Percentiles rank a stretch among this genome's conserved stretches.
phyloP scores from a whole-genome alignment of 345 rosid genomes.

The Turritis glabra region DNA sequence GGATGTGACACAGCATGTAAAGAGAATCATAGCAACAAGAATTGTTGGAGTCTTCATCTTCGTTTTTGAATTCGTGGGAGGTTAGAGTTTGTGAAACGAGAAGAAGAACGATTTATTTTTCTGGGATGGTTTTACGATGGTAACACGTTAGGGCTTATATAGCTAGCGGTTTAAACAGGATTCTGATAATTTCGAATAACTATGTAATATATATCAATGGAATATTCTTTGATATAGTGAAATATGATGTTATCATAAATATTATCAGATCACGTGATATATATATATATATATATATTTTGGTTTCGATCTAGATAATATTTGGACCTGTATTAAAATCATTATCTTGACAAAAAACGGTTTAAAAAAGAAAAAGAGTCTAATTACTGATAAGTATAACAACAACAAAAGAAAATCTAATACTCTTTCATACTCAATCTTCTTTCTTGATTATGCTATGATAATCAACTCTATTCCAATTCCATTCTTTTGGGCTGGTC shows the following conservation, averaged over 20 bases:
- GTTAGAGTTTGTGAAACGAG: not conserved
- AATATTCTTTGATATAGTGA: not conserved
- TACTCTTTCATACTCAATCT: too few relatives aligned
- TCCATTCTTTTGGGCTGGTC: not conserved
- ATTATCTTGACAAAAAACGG: not conserved
- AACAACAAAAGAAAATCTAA: too few relatives aligned
- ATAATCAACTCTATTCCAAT: not conserved
- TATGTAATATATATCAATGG: not conserved
- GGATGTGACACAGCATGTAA: constrained; percentile 16
- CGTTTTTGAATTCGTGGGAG: not conserved
- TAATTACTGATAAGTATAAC: not conserved
- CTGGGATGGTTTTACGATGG: not conserved
- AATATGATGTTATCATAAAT: not conserved
- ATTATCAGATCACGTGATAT: too few relatives aligned
- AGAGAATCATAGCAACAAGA: not conserved
- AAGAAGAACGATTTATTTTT: not conserved
- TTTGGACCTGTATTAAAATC: not conserved
- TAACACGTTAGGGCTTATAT: not conserved
- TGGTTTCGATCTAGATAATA: not conserved
- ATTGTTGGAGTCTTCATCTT: constrained; percentile 10
- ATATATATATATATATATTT: too few relatives aligned
- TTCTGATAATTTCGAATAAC: not conserved
- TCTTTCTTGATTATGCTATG: not conserved
- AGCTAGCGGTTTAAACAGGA: not conserved
- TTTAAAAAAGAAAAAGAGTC: too few relatives aligned